Conservation (phyloP, 202 grass and related monocot genomes). For the Saccharum hybrid region DNA sequence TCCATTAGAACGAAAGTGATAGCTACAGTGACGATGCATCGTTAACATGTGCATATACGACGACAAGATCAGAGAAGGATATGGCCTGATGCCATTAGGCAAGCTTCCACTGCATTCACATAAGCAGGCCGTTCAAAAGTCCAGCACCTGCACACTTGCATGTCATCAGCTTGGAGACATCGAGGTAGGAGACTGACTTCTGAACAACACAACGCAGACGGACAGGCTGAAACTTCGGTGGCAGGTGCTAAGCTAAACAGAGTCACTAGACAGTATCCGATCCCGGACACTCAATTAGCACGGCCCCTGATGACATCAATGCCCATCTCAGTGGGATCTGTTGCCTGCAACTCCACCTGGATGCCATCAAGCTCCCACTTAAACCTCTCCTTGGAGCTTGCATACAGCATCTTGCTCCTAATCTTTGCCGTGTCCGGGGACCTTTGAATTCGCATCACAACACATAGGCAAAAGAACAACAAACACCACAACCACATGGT, state of each 20-base stretch:
- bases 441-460: neutral
- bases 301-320: slow-evolving; percentile 58
- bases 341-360: slow-evolving; percentile 62
- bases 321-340: slow-evolving; percentile 55
- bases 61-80: neutral
- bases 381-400: slow-evolving; percentile 58
- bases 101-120: neutral
- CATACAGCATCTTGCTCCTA: slow-evolving; percentile 66
- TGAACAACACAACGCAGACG: neutral
- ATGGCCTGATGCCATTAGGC: neutral
- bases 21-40: neutral
- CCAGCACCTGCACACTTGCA: neutral
- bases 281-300: slow-evolving; percentile 35
- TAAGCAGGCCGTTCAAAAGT: neutral
- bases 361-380: slow-evolving; percentile 62
- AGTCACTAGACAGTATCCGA: neutral
- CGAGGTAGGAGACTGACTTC: neutral
- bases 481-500: neutral
- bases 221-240: neutral
- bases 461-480: neutral
- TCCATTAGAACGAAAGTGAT: neutral
- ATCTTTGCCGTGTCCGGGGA: slow-evolving; percentile 29
- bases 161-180: neutral
- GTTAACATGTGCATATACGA: neutral
- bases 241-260: neutral